Base-by-base conservation (phyloP, 805 yeast species). In the Metschnikowia dekortorum region DNA sequence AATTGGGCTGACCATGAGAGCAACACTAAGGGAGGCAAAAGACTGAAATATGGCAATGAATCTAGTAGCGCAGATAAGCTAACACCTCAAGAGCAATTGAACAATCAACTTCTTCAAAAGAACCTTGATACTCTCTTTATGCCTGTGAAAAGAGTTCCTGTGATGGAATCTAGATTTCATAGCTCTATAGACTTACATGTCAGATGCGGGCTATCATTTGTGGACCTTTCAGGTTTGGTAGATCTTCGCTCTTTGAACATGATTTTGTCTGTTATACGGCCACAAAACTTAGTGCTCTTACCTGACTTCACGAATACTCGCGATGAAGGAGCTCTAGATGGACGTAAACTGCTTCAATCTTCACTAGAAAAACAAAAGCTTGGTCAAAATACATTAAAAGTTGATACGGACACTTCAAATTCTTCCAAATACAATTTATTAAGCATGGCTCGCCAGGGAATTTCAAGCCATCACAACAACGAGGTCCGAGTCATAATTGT, bases 211-310 rank as follows among this genome's bases (percentile, higher is more conserved):
- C 66, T 91, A 7, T 79, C 87, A 2, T 89, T 73, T 62, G 80
- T 92, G 49, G 97, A 92, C 63, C 73, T 91, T 42, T 80, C 90
- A 13, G 96, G 97, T 18, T 68, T 86, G 16, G 92, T 89, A 0
- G 97, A 94, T 62, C 71, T 84, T 54, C 76, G 97, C 54, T 92
- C 99, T 0, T 69, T 89, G 50, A 76, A 83, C 42, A 81, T 88
- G 66, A 87, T 91, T 48, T 74, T 89, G 39, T 88, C 94, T 22
- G 77, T 85, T 2, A 69, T 94, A 48, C 87, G 87, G 59, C 96
- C 98, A 4, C 78, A 82, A 46, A 84, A 84, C 56, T 73, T 91
- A 43, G 69, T 92, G 9, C 64, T 86, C 28, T 65, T 80, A 3
- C 77, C 82, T 22, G 84, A 79, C 53, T 54, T 68, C 13, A 66